Evolutionary conservation across 2,329 filamentous ascomycete species (phyloP), one percentile per base, ranked within the genome.

Genomic region (Thielaviopsis musarum): DNA sequence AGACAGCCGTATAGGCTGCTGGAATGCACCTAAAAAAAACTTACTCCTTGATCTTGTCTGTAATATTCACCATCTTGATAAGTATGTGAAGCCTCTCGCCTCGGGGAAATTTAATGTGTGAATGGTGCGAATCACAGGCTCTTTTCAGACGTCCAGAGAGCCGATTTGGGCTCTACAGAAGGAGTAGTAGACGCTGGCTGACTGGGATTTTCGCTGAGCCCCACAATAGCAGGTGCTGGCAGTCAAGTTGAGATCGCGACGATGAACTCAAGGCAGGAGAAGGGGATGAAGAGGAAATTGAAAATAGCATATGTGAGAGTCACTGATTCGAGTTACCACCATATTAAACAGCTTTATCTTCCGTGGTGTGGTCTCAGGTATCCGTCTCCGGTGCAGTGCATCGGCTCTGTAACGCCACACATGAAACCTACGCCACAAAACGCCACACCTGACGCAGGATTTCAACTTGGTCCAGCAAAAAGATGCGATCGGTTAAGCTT

Each of bases 1-100:
- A 21, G 45, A 38, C 19, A 15, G 6, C 13, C 10, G 7, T 52
- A 34, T 19, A 21, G 41, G 24, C 9, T 13, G 24, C 38, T 45
- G 38, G 38, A 45, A 45, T 45, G 38, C 7, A 45, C 38, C 17
- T 15, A n/a, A 45, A 21, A 70, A n/a, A 45, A 21, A 70, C 84
- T 69, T 74, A 95, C 91, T 97, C 93, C 80, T 98, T 98, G 77
- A 98, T 98, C 81, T 95, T 97, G 59, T 98, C 94, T 65, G 93
- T 97, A 66, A 98, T 98, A 77, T 97, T 97, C 73, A 97, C 93
- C 93, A 98, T 98, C 68, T 75, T 80, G 72, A 59, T 64, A 64
- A 62, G n/a, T 53, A 7, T 45, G 24, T 22, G 28, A 58, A 45
- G 51, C 52, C 19, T 45, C 34, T 38, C 52, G 22, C 57, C 38